Conservation (phyloP, 1,284 basidiomycete genomes). For the Abortiporus biennis region DNA sequence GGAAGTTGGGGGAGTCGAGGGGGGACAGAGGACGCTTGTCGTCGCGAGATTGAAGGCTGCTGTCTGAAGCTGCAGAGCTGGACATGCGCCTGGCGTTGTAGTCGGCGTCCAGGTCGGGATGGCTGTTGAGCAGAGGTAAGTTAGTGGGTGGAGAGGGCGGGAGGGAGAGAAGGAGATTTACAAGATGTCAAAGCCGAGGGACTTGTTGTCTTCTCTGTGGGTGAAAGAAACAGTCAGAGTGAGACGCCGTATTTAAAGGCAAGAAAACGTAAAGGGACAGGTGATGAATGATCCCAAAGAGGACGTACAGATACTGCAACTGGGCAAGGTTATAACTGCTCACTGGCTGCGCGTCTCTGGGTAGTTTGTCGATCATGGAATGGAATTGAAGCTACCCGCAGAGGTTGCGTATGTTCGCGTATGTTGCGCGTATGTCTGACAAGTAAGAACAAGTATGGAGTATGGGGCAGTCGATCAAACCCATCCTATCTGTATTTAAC, state of each 20-base stretch:
- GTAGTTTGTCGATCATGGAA: conserved; percentile 28
- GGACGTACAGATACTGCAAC: conserved; percentile 53
- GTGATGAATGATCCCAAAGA: conserved; percentile 4
- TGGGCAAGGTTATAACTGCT: conserved; percentile 58
- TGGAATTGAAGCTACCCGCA: conserved; percentile 35
- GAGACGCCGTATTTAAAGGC: too few relatives aligned
- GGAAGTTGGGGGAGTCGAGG: conserved; percentile 41
- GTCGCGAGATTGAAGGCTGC: conserved; percentile 46
- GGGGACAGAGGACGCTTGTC: conserved; percentile 55
- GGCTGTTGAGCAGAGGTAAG: conserved; percentile 17
- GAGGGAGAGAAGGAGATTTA: conserved; percentile 16
- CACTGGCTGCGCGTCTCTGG: conserved; percentile 31
- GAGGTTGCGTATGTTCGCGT: conserved; percentile 14
- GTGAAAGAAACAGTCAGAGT: conserved; percentile 8
- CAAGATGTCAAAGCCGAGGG: conserved; percentile 14
- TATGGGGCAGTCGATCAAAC: too few relatives aligned
- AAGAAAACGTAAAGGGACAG: conserved; percentile 13
- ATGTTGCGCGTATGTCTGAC: too few relatives aligned
- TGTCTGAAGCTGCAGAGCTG: conserved; percentile 45
- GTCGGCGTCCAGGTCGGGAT: conserved; percentile 35
- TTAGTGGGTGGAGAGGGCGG: conserved; percentile 15
- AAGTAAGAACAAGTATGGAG: too few relatives aligned
- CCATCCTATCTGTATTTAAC: too few relatives aligned
- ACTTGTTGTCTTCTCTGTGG: conserved; percentile 16
- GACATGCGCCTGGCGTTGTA: conserved; percentile 30